Conservation (phyloP, 75 land plant genomes). For the Chamaecyparis obtusa region DNA sequence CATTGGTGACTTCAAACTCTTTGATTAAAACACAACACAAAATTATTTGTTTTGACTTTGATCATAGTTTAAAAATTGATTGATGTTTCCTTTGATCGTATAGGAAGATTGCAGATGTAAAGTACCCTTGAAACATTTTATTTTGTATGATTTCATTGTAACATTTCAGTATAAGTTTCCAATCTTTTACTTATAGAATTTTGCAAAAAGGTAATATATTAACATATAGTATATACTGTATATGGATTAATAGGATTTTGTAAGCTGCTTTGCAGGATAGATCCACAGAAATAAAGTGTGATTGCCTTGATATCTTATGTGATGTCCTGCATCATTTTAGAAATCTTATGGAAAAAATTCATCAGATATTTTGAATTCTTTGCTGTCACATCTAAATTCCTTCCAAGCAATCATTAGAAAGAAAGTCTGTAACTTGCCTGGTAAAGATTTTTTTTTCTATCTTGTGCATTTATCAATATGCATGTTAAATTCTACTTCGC, state of each 20-base stretch:
- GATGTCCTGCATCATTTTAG: conserved; percentile 98
- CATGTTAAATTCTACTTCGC: no score
- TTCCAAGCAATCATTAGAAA: conserved; percentile 89
- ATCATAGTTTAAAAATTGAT: background rate
- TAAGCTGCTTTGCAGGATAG: conserved; percentile 45
- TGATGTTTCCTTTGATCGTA: background rate
- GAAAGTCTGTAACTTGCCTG: conserved; percentile 81
- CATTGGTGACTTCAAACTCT: no score
- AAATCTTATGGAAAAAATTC: conserved; percentile 70
- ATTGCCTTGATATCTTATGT: conserved; percentile 90
- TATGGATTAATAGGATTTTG: conserved; percentile 1
- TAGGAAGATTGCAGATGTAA: background rate
- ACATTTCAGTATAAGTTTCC: background rate
- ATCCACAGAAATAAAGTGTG: conserved; percentile 82
- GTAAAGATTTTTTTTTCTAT: conserved; percentile 26
- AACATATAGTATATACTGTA: background rate
- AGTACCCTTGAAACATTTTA: background rate
- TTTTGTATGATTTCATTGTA: background rate
- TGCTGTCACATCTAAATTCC: conserved; percentile 71
- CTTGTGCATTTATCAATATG: background rate
- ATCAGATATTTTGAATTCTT: conserved; percentile 63
- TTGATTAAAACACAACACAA: no score
- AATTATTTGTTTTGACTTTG: background rate
- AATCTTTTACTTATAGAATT: background rate
- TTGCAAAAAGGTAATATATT: background rate